Evolutionary conservation across 306 rosid genomes (phyloP).

Genomic region (Cajanus cajan): DNA sequence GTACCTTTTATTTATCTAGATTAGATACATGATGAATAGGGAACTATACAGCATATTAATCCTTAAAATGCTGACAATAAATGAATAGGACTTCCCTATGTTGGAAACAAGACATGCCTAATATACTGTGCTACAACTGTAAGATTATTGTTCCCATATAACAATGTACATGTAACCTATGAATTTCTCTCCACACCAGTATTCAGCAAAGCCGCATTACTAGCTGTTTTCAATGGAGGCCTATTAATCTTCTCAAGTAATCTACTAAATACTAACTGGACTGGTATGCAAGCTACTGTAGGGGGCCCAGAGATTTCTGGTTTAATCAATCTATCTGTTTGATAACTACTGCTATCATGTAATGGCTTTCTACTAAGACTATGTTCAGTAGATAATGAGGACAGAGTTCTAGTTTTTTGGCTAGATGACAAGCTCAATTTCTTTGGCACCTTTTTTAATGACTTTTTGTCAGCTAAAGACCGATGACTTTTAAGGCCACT

Average conservation of each 20-base stretch:
- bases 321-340: slow-evolving; percentile 63
- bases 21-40: slow-evolving; percentile 31
- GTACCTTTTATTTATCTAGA: slow-evolving; percentile 23
- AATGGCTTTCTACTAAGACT: slow-evolving; percentile 52
- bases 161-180: slow-evolving; percentile 73
- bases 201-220: slow-evolving; percentile 53
- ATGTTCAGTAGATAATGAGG: slow-evolving; percentile 67
- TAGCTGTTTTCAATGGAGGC: slow-evolving; percentile 71
- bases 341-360: slow-evolving; percentile 47
- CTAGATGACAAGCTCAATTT: slow-evolving; percentile 64
- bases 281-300: slow-evolving; percentile 90
- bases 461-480: slow-evolving; percentile 50
- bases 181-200: slow-evolving; percentile 57
- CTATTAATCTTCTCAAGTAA: slow-evolving; percentile 93
- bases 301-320: slow-evolving; percentile 64
- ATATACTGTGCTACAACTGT: slow-evolving; percentile 42
- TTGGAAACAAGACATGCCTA: slow-evolving; percentile 33
- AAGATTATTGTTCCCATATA: slow-evolving; percentile 47
- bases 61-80: slow-evolving; percentile 37
- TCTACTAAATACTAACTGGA: slow-evolving; percentile 87
- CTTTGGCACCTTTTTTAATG: slow-evolving; percentile 53
- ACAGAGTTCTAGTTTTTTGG: slow-evolving; percentile 85
- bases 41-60: slow-evolving; percentile 20
- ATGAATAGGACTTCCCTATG: slow-evolving; percentile 28
- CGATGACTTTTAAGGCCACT: slow-evolving; percentile 42